Base-by-base conservation (phyloP, 805 yeast genomes). In the Starmerella vaccinii region DNA sequence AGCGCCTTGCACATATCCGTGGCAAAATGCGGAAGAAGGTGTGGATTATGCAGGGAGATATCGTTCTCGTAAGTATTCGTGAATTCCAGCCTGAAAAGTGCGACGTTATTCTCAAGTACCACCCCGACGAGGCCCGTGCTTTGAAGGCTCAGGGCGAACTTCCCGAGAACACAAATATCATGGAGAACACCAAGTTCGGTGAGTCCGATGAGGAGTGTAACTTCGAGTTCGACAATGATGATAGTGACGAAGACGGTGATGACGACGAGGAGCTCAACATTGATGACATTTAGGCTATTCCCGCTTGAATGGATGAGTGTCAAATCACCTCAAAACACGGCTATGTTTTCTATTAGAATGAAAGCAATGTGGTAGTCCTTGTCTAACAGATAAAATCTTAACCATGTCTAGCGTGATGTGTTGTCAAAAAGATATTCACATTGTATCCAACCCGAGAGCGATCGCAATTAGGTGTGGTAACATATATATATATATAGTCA, bases 31-130 rank as follows among this genome's bases (percentile, higher is more conserved):
- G 99, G 78, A 92, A 92, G 82, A 92, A 90, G 79, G 98, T 92
- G 55, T 92, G 99, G 99, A 89, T 92, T 87, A 85, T 85, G 44
- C 97, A 88, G 70, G 98, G 98, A 74, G 99, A 92, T 68, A 92
- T 92, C 62, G 87, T 92, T 61, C 75, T 92, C 65, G 92, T 90
- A 44, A 89, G 96, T 7, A 78, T 92, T 63, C 88, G 99, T 77
- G 99, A 92, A 65, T 92, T 92, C 80, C 97, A 92, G 72, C 97
- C 90, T 65, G 95, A 86, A 56, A 95, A 85, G 69, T 92, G 97
- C 75, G 99, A 92, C 68, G 97, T 92, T 60, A 90, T 92, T 52
- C 94, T 90, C 70, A 92, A 92, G 72, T 92, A 83, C 72, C 87
- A 84, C 69, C 82, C 96, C 47, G 99, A 92, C 65, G 99, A 92